Conservation (phyloP, 495 filamentous ascomycete genomes). For the Penicillium dipodomyicola region DNA sequence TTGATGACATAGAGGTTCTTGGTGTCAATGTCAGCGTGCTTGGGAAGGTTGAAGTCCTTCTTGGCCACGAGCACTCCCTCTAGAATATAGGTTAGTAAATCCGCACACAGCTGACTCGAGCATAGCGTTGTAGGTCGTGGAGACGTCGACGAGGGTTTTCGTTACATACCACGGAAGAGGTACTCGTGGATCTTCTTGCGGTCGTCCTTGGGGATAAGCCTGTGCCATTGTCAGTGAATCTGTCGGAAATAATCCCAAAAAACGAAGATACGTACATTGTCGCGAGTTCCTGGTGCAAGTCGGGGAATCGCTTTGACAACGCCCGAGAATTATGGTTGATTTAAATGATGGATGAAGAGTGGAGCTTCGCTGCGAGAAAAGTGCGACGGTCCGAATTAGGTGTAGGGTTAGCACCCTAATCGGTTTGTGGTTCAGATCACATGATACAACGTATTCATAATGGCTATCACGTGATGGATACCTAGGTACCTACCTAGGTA, state of each 20-base stretch:
- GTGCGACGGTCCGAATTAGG: constrained; percentile 40
- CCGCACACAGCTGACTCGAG: constrained; percentile 5
- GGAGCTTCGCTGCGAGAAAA: constrained; percentile 42
- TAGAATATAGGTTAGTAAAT: constrained; percentile 33
- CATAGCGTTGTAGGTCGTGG: constrained; percentile 6
- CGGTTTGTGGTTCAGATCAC: constrained; percentile 19
- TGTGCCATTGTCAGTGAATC: constrained; percentile 37
- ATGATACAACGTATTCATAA: constrained; percentile 11
- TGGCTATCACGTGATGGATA: constrained; percentile 6
- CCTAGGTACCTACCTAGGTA: too few relatives aligned
- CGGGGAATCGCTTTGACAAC: constrained; percentile 59
- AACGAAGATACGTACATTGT: constrained; percentile 47
- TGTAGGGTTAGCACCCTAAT: constrained; percentile 43
- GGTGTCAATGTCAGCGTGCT: constrained; percentile 93
- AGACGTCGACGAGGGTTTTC: constrained; percentile 19
- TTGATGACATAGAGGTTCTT: constrained; percentile 99
- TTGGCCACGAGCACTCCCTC: constrained; percentile 99
- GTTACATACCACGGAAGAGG: constrained; percentile 86
- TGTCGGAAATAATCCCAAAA: neutral
- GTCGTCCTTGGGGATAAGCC: constrained; percentile 99
- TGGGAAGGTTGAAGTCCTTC: constrained; percentile 95
- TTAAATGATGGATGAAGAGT: constrained; percentile 41
- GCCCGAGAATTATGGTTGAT: constrained; percentile 37
- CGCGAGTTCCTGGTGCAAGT: constrained; percentile 58
- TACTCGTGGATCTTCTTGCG: constrained; percentile 99